Percentiles rank a stretch among this genome's conserved stretches.
phyloP scores from a whole-genome alignment of 495 filamentous ascomycete genomes.

The Trypethelium eluteriae region DNA sequence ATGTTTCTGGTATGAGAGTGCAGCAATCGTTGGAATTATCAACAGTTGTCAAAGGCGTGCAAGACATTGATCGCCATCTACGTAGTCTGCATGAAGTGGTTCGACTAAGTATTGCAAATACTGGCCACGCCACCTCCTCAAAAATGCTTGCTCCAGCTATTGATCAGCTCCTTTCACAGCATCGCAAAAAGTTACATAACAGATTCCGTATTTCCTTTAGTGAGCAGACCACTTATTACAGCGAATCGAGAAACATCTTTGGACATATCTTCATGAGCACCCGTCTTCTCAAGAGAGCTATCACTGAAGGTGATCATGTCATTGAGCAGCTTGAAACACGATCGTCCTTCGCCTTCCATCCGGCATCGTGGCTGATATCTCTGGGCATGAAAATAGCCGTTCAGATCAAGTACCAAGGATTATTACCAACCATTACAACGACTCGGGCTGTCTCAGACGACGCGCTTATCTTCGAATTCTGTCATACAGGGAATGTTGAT shows the following conservation, averaged over 20 bases:
- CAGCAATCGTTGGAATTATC: constrained; percentile 11
- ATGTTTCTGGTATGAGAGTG: constrained; percentile 9
- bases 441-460: constrained; percentile 10
- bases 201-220: constrained; percentile 6
- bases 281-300: constrained; percentile 11
- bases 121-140: constrained; percentile 9
- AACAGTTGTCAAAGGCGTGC: constrained; percentile 7
- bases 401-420: constrained; percentile 7
- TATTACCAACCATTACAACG: constrained; percentile 10
- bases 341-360: constrained; percentile 13
- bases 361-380: constrained; percentile 10
- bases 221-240: constrained; percentile 11
- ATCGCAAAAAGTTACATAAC: constrained; percentile 12
- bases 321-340: constrained; percentile 6
- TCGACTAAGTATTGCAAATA: constrained; percentile 11
- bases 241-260: constrained; percentile 3
- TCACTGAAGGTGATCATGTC: constrained; percentile 9
- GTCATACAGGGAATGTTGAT: constrained; percentile 21
- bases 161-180: constrained; percentile 9
- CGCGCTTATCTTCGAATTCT: constrained; percentile 26
- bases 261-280: constrained; percentile 9
- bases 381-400: constrained; percentile 8
- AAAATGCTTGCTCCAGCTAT: not conserved
- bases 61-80: constrained; percentile 11
- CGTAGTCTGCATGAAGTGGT: constrained; percentile 8